Base-by-base conservation (phyloP, 305 asterid genomes). In the Caryopteris hybrid region DNA sequence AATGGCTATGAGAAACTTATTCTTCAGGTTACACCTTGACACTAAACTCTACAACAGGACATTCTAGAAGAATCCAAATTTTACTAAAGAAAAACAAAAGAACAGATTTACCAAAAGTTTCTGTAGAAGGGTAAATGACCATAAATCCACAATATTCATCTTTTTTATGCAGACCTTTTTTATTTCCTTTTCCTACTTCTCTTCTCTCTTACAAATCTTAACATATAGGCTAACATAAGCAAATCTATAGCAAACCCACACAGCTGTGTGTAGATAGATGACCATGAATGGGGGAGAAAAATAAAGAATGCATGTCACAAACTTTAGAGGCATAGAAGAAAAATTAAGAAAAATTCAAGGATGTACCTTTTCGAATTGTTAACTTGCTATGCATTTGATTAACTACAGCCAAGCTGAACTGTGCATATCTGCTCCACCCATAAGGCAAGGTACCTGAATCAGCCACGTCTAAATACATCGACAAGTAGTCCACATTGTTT, bases 391-490 rank as follows among this genome's bases (percentile, higher is more conserved):
- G 75, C 58, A 90, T 70, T 73, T 90, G 97, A 80, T 90, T 92
- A 63, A 90, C 91, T 61, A 92, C 79, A 43, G 97, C 83, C 86
- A 92, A 78, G 89, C 90, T 90, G 79, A 92, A 90, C 78, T 88
- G 98, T 4, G 98, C 97, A 75, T 80, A 85, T 81, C 97, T 88
- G 80, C 74, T 85, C 98, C 98, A 90, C 67, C 97, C 98, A 76
- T 88, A 83, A 0, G 93, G 93, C 89, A 92, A 85, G 50, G 77
- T 29, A 67, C 86, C 52, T 76, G 96, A 84, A 76, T 92, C 95
- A 62, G 98, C 96, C 75, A 88, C 98, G 50, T 90, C 97, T 71
- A 92, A 78, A 76, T 90, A 90, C 89, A 90, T 84, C 6, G 98
- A 92, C 77, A 92, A 71, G 78, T 70, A 80, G 33, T 89, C 96